A percentile compares a stretch with the other conserved stretches of the same genome.
phyloP scores from a whole-genome alignment of 31 red algal genomes.

The Asparagopsis taxiformis region DNA sequence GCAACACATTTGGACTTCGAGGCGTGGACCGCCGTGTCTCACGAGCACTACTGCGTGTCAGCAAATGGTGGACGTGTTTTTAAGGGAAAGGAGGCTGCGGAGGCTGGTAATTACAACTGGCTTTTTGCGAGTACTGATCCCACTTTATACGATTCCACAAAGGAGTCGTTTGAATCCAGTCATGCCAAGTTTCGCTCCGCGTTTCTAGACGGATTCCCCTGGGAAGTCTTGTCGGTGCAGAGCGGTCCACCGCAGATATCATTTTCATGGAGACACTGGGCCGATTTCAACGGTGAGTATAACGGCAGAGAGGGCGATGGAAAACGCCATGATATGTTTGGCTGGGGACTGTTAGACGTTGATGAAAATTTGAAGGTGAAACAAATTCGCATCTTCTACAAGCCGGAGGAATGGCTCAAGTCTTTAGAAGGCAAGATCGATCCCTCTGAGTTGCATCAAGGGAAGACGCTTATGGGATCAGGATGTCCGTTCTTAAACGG shows the following conservation, averaged over 20 bases:
- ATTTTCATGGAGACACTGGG: conserved; percentile 80
- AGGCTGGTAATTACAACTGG: conserved; percentile 67
- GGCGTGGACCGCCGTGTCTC: conserved; percentile 39
- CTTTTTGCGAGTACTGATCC: conserved; percentile 37
- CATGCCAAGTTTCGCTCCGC: conserved; percentile 43
- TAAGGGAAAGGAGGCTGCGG: conserved; percentile 21
- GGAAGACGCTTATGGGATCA: conserved; percentile 22
- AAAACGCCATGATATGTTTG: conserved; percentile 55
- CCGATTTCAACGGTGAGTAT: conserved; percentile 50
- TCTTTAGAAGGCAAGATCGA: conserved; percentile 28
- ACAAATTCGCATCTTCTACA: conserved; percentile 51
- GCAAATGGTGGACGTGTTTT: conserved; percentile 48
- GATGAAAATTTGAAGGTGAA: conserved; percentile 49
- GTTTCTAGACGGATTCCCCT: conserved; percentile 62
- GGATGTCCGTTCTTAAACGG: conserved; percentile 45
- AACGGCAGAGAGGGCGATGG: conserved; percentile 50
- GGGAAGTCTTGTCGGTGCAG: conserved; percentile 54
- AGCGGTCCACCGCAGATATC: conserved; percentile 40
- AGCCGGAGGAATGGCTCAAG: conserved; percentile 63
- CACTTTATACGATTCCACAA: conserved; percentile 38
- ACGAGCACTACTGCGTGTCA: conserved; percentile 36
- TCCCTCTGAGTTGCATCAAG: conserved; percentile 7
- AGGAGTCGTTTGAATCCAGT: conserved; percentile 30
- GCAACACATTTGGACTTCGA: conserved; percentile 46
- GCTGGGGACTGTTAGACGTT: conserved; percentile 46